A percentile compares a stretch with the other conserved stretches of the same genome.
These are phyloP conservation scores for Flagelloscypha sp. DNA, from an alignment of 768 basidiomycete species.

Conservation along the genomic window DNA sequence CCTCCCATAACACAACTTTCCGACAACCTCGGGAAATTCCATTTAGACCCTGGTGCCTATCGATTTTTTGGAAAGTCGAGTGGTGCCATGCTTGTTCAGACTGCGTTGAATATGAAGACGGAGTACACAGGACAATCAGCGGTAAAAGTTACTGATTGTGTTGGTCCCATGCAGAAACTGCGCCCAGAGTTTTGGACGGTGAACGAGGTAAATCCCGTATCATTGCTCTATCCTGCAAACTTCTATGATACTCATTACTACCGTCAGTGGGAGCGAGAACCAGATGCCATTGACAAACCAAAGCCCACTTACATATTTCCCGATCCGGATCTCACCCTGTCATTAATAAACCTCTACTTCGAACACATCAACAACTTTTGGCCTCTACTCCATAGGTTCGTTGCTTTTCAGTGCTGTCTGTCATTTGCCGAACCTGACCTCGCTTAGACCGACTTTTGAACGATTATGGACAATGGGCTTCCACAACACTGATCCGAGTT, in stretches of 20 bases:
- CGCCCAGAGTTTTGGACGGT: conserved; percentile 15
- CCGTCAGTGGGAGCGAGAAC: conserved; percentile 30
- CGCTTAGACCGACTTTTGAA: conserved; percentile 60
- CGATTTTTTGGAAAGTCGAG: conserved; percentile 53
- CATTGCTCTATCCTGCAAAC: neutral
- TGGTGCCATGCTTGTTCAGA: conserved; percentile 42
- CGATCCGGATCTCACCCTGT: conserved; percentile 35
- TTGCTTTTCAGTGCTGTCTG: too few relatives aligned
- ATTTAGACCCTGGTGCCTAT: conserved; percentile 26
- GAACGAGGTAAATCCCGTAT: conserved; percentile 11
- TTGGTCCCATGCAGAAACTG: conserved; percentile 5
- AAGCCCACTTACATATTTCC: conserved; percentile 37
- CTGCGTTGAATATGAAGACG: conserved; percentile 49
- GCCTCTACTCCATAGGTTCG: conserved; percentile 71
- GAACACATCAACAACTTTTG: conserved; percentile 41
- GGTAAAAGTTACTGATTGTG: too few relatives aligned
- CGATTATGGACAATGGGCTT: conserved; percentile 36
- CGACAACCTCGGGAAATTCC: conserved; percentile 23
- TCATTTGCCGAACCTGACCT: too few relatives aligned
- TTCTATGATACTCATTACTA: conserved; percentile 2
- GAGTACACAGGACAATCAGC: conserved; percentile 34
- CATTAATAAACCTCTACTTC: conserved; percentile 63
- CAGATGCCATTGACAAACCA: conserved; percentile 15
- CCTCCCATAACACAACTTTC: conserved; percentile 14
- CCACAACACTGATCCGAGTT: conserved; percentile 41